Conservation (phyloP, 2,329 filamentous ascomycete species). For the Mycocentrospora acerina region DNA sequence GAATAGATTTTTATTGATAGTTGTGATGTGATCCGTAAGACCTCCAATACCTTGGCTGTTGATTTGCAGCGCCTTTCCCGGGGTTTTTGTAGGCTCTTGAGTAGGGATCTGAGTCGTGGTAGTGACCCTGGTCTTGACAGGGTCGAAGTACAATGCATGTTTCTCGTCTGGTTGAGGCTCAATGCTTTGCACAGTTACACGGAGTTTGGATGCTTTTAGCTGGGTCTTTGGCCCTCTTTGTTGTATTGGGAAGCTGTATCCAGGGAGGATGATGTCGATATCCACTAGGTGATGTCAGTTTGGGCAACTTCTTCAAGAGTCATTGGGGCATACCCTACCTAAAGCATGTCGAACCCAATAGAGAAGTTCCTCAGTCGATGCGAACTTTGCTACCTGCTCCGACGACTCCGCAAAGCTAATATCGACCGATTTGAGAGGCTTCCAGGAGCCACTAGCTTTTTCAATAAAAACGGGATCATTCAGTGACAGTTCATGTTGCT, state of each 20-base stretch:
- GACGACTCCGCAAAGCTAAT: constrained; percentile 22
- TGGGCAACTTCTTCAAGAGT: neutral
- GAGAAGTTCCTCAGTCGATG: constrained; percentile 30
- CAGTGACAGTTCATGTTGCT: constrained; percentile 70
- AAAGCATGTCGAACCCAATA: constrained; percentile 34
- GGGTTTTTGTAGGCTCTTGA: constrained; percentile 5
- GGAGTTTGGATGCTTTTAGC: constrained; percentile 51
- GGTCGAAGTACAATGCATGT: constrained; percentile 34
- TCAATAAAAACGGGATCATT: constrained; percentile 57
- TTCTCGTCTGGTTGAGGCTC: constrained; percentile 34
- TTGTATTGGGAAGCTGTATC: constrained; percentile 67
- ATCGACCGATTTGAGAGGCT: constrained; percentile 31
- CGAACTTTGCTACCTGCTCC: constrained; percentile 20
- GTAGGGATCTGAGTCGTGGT: constrained; percentile 12
- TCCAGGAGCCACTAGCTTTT: constrained; percentile 45
- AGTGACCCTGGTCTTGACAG: constrained; percentile 23
- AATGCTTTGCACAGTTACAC: constrained; percentile 64
- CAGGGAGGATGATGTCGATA: constrained; percentile 69
- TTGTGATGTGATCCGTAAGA: constrained; percentile 62
- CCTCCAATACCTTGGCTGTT: constrained; percentile 63
- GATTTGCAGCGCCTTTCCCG: constrained; percentile 28
- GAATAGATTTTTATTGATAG: constrained; percentile 68
- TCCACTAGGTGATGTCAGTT: constrained; percentile 48
- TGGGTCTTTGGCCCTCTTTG: constrained; percentile 51
- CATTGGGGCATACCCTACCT: constrained; percentile 21